A percentile compares a stretch with the other conserved stretches of the same genome.
These are phyloP conservation scores for Phialophora verrucosa DNA, from an alignment of 2,329 filamentous ascomycete genomes.

Conservation along the genomic window DNA sequence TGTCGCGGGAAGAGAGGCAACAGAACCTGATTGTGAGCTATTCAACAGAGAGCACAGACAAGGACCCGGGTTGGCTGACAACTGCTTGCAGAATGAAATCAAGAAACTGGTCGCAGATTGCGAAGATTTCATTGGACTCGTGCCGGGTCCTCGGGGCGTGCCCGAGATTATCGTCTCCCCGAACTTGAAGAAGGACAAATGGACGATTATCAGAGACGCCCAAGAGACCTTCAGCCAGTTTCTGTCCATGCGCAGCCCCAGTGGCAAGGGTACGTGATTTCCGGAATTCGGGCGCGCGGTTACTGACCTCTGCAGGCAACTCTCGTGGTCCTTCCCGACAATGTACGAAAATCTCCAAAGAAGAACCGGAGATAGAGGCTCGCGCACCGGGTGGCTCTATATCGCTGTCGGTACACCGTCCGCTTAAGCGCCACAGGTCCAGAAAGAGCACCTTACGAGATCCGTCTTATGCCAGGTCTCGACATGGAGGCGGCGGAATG, in stretches of 20 bases:
- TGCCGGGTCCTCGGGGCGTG: slow-evolving; percentile 23
- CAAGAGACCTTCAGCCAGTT: slow-evolving; percentile 25
- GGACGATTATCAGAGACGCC: slow-evolving; percentile 29
- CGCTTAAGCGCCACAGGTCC: slow-evolving; percentile 29
- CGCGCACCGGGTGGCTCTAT: slow-evolving; percentile 24
- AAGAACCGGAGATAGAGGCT: slow-evolving; percentile 3
- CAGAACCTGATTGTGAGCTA: slow-evolving; percentile 25
- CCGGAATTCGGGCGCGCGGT: background rate
- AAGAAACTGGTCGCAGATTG: slow-evolving; percentile 33
- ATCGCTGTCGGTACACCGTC: slow-evolving; percentile 25
- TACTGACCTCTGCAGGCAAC: slow-evolving; percentile 17
- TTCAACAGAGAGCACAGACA: background rate
- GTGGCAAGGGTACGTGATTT: slow-evolving; percentile 12
- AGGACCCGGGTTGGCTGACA: slow-evolving; percentile 4
- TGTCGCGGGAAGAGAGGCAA: slow-evolving; percentile 25
- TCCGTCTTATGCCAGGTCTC: slow-evolving; percentile 21
- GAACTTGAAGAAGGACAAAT: slow-evolving; percentile 25
- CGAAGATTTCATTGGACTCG: slow-evolving; percentile 32
- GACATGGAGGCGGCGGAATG: slow-evolving; percentile 44
- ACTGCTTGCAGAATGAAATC: slow-evolving; percentile 28
- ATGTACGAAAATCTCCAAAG: slow-evolving; percentile 18
- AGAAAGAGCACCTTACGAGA: slow-evolving; percentile 17
- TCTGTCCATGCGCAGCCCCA: slow-evolving; percentile 15
- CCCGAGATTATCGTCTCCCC: slow-evolving; percentile 29
- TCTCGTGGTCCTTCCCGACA: background rate